These are phyloP conservation scores for Diplodia mutila DNA, from an alignment of 2,329 filamentous ascomycete genomes.

Conservation along the genomic window DNA sequence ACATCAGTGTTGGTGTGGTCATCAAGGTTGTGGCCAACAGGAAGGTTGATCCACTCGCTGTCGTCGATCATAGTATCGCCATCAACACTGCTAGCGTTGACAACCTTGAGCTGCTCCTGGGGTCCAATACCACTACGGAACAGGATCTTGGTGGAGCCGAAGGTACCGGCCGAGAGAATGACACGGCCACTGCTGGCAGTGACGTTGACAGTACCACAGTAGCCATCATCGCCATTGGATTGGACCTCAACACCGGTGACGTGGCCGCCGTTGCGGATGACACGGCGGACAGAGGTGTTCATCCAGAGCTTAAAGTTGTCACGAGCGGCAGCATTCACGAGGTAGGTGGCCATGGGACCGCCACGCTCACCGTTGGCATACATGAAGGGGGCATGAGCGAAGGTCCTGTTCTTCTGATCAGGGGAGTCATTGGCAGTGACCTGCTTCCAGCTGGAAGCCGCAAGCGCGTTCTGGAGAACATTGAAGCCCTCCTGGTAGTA, in stretches of 20 bases:
- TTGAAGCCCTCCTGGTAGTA: conserved; percentile 71
- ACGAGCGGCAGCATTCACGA: conserved; percentile 62
- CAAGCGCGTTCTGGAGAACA: conserved; percentile 63
- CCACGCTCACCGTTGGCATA: conserved; percentile 67
- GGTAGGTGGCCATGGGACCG: conserved; percentile 72
- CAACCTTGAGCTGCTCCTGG: conserved; percentile 50
- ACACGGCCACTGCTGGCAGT: conserved; percentile 65
- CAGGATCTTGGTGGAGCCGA: conserved; percentile 71
- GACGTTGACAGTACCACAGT: conserved; percentile 63
- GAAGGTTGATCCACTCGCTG: conserved; percentile 55
- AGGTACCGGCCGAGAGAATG: conserved; percentile 69
- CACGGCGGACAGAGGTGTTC: conserved; percentile 67
- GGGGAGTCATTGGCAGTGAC: conserved; percentile 64
- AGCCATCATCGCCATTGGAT: conserved; percentile 60
- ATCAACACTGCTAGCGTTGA: conserved; percentile 49
- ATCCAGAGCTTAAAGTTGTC: conserved; percentile 70
- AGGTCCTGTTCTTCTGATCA: conserved; percentile 67
- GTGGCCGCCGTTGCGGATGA: conserved; percentile 65
- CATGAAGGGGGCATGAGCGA: conserved; percentile 68
- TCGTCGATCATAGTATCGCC: conserved; percentile 49
- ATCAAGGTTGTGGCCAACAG: conserved; percentile 56
- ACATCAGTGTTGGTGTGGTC: conserved; percentile 62
- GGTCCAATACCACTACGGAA: conserved; percentile 72
- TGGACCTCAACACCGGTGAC: conserved; percentile 72
- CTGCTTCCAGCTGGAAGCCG: conserved; percentile 63